Conservation (phyloP, 169 alveolate genomes). For the Plasmodium falciparum region DNA sequence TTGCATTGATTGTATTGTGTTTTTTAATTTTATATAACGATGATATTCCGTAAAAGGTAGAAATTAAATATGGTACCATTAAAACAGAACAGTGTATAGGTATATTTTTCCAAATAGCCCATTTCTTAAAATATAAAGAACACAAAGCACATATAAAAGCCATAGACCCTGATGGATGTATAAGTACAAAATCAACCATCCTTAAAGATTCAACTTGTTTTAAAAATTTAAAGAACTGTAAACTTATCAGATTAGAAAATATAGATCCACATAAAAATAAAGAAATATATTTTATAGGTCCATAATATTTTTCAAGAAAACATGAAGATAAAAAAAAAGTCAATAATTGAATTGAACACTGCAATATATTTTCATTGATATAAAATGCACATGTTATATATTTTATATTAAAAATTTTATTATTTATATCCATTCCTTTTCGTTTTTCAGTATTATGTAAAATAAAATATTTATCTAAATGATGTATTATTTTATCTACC, state of each 20-base stretch:
- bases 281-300: slow-evolving; percentile 36
- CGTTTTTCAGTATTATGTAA: slow-evolving; percentile 17
- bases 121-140: slow-evolving; percentile 63
- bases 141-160: slow-evolving; percentile 70
- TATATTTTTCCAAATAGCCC: slow-evolving; percentile 58
- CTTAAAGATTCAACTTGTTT: slow-evolving; percentile 40
- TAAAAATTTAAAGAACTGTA: slow-evolving; percentile 22
- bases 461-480: slow-evolving; percentile 65
- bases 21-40: slow-evolving; percentile 53
- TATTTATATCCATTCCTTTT: not conserved
- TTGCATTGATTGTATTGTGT: not conserved
- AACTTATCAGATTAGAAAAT: slow-evolving; percentile 34
- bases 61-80: slow-evolving; percentile 51
- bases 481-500: slow-evolving; percentile 38
- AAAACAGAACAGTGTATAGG: slow-evolving; percentile 60
- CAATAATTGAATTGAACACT: slow-evolving; percentile 49
- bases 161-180: slow-evolving; percentile 76
- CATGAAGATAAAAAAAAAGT: slow-evolving; percentile 71
- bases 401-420: slow-evolving; percentile 23
- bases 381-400: slow-evolving; percentile 65
- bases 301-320: slow-evolving; percentile 63
- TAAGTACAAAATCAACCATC: slow-evolving; percentile 31
- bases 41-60: slow-evolving; percentile 53
- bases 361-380: slow-evolving; percentile 43
- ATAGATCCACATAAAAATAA: slow-evolving; percentile 57